These are phyloP conservation scores for Scheffersomyces stipitis DNA, from an alignment of 805 yeast species.

Conservation along the genomic window DNA sequence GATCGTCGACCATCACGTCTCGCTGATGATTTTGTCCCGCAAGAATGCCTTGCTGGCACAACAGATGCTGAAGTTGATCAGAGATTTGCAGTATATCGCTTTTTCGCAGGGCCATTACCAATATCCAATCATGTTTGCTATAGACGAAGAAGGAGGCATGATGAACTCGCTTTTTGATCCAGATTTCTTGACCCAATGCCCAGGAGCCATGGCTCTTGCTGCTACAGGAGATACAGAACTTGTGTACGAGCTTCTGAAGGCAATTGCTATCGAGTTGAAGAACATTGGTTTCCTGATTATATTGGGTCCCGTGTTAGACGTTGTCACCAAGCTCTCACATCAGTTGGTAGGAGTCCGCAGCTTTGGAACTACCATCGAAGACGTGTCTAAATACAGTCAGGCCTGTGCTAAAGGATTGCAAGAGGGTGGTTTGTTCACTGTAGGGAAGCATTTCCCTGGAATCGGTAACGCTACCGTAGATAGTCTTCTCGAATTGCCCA, in stretches of 20 bases:
- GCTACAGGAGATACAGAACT: conserved; percentile 52
- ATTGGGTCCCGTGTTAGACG: conserved; percentile 64
- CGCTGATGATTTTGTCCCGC: conserved; percentile 50
- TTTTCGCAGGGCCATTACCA: conserved; percentile 45
- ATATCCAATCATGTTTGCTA: conserved; percentile 54
- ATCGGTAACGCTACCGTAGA: conserved; percentile 63
- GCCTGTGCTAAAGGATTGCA: conserved; percentile 54
- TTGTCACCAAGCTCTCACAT: conserved; percentile 53
- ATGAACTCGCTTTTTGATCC: conserved; percentile 57
- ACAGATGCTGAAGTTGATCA: conserved; percentile 50
- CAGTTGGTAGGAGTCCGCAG: conserved; percentile 61
- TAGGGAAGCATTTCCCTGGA: conserved; percentile 69
- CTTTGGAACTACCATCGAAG: conserved; percentile 60
- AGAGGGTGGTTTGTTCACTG: conserved; percentile 52
- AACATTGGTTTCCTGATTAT: conserved; percentile 56
- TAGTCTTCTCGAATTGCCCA: conserved; percentile 55
- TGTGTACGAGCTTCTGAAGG: conserved; percentile 52
- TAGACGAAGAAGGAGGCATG: conserved; percentile 68
- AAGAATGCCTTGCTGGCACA: conserved; percentile 51
- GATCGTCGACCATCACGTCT: conserved; percentile 50
- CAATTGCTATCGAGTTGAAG: conserved; percentile 52
- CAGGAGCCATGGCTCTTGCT: conserved; percentile 64
- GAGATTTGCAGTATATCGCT: conserved; percentile 56
- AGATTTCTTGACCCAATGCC: conserved; percentile 53
- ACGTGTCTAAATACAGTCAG: conserved; percentile 52